Percentiles rank a stretch among this genome's conserved stretches.
phyloP scores from a whole-genome alignment of 441 rosid species.

The Macaranga tanarius region DNA sequence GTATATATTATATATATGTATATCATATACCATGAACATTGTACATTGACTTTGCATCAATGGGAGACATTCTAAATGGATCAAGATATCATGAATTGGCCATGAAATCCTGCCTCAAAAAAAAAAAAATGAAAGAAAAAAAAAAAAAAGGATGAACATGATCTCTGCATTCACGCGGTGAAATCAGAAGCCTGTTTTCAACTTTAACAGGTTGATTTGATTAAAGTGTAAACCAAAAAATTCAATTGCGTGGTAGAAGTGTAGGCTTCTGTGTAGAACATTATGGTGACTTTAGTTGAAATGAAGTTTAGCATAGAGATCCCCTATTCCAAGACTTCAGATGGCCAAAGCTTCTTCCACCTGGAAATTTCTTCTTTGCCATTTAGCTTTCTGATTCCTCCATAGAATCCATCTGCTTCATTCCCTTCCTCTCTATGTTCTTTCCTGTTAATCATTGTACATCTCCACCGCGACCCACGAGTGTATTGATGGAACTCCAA shows the following conservation, averaged over 20 bases:
- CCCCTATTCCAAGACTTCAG: slow-evolving; percentile 51
- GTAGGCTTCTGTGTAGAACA: slow-evolving; percentile 12
- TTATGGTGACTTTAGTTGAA: neutral
- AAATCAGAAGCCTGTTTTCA: slow-evolving; percentile 13
- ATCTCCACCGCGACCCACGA: slow-evolving; percentile 78
- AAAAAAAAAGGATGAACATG: neutral
- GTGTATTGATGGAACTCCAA: slow-evolving; percentile 76
- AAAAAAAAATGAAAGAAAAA: neutral
- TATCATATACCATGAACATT: neutral
- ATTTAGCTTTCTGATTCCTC: slow-evolving; percentile 62
- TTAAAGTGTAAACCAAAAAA: neutral
- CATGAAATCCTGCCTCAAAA: slow-evolving; percentile 10
- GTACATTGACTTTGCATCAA: slow-evolving; percentile 26
- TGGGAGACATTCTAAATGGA: slow-evolving; percentile 18
- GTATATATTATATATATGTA: no score
- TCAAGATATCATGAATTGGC: slow-evolving; percentile 14
- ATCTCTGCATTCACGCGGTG: slow-evolving; percentile 12
- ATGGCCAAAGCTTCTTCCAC: slow-evolving; percentile 76
- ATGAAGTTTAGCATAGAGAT: neutral
- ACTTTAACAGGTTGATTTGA: slow-evolving; percentile 8
- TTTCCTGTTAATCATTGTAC: slow-evolving; percentile 46
- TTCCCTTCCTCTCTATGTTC: slow-evolving; percentile 81
- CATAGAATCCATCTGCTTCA: slow-evolving; percentile 85
- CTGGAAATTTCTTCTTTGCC: slow-evolving; percentile 50
- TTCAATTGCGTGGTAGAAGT: neutral